Percentiles rank a stretch among this genome's conserved stretches.
phyloP scores from a whole-genome alignment of 129 eudicot species.

The sunflower (Helianthus annuus) region DNA sequence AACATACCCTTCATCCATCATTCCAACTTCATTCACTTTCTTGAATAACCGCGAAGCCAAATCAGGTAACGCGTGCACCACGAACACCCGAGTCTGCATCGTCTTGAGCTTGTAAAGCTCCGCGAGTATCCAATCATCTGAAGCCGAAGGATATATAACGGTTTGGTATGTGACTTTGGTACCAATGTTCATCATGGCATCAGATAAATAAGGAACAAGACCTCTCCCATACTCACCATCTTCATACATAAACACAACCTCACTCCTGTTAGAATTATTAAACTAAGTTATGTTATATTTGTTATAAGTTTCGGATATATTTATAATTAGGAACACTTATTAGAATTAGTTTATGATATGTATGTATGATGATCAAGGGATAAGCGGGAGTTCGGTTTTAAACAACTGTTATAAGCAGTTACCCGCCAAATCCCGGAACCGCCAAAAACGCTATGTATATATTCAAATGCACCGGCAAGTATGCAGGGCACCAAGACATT shows the following conservation, averaged over 20 bases:
- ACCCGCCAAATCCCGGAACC: too few species aligned
- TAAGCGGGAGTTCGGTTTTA: too few species aligned
- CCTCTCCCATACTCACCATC: constrained; percentile 15
- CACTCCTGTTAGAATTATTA: too few species aligned
- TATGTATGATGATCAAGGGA: too few species aligned
- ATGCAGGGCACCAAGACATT: too few species aligned
- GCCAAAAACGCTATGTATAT: too few species aligned
- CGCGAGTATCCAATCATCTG: not conserved
- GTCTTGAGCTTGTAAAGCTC: constrained; percentile 19
- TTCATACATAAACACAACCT: constrained; percentile 1
- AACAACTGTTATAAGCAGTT: too few species aligned
- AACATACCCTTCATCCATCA: constrained; percentile 16
- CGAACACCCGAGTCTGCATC: constrained; percentile 18
- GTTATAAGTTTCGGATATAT: too few species aligned
- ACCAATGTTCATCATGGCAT: not conserved
- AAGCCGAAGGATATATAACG: not conserved
- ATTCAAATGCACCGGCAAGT: too few species aligned
- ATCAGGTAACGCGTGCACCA: not conserved
- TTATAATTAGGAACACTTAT: too few species aligned
- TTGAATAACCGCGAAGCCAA: not conserved
- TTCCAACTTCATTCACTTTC: not conserved
- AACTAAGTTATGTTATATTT: too few species aligned
- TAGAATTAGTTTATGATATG: too few species aligned
- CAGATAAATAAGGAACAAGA: constrained; percentile 27
- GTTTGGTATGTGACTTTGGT: not conserved